phyloP scores from a whole-genome alignment of 2,329 filamentous ascomycete species.

The Xylaria sp. region DNA sequence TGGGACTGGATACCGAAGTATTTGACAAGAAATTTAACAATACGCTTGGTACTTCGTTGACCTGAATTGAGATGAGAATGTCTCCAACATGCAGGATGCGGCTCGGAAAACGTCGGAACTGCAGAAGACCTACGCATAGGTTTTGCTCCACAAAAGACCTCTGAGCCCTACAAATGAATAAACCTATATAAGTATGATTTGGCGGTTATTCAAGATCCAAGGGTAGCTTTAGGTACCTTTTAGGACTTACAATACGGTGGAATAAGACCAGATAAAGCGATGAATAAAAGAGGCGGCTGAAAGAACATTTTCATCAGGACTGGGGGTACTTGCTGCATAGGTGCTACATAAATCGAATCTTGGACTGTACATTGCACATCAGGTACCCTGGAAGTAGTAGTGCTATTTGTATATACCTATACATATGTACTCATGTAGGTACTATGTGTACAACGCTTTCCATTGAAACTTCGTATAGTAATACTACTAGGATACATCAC shows the following conservation, averaged over 20 bases:
- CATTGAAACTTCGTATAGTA: neutral
- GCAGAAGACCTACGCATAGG: no score
- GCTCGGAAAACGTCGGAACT: constrained; percentile 1
- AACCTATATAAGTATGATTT: no score
- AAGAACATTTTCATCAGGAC: no score
- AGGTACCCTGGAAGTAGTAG: neutral
- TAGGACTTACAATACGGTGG: neutral
- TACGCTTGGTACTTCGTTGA: neutral
- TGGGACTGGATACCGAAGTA: neutral
- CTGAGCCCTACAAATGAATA: neutral
- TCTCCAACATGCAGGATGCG: neutral
- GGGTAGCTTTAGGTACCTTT: neutral
- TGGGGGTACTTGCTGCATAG: no score
- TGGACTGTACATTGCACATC: neutral
- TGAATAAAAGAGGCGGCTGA: neutral
- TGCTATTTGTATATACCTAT: no score
- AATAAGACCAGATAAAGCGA: neutral
- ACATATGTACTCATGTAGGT: no score
- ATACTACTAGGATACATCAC: neutral
- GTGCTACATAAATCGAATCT: no score
- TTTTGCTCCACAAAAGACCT: neutral
- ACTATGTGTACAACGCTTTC: no score
- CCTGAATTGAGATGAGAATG: neutral
- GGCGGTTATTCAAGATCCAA: neutral
- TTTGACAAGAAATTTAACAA: neutral